A percentile compares a stretch with the other conserved stretches of the same genome.
Conservation (phyloP, 2,329 filamentous ascomycete genomes). For the Cladosporium sp. region DNA sequence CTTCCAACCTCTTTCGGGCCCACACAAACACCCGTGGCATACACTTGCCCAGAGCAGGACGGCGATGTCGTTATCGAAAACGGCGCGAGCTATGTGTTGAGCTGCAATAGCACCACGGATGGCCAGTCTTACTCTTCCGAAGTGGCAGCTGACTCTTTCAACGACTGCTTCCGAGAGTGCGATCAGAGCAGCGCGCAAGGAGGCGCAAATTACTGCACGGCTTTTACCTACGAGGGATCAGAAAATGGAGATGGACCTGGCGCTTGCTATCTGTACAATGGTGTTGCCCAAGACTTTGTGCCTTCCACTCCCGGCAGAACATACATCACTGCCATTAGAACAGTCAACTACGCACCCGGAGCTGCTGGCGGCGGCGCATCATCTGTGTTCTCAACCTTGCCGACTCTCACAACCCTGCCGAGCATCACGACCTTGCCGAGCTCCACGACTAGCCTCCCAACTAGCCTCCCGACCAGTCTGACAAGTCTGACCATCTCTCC, state of each 20-base stretch:
- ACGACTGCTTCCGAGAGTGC: conserved; percentile 22
- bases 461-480: neutral
- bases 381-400: neutral
- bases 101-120: conserved; percentile 17
- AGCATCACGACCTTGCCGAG: too few relatives aligned
- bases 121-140: conserved; percentile 16
- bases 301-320: conserved; percentile 4
- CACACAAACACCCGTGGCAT: conserved; percentile 17
- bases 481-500: neutral
- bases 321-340: conserved; percentile 18
- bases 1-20: conserved; percentile 18
- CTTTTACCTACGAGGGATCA: conserved; percentile 20
- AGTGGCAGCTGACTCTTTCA: conserved; percentile 17
- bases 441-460: too few relatives aligned
- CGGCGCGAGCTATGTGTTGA: conserved; percentile 19
- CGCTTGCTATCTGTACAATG: conserved; percentile 22
- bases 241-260: conserved; percentile 18
- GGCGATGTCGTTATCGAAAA: conserved; percentile 19
- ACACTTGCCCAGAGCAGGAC: conserved; percentile 19
- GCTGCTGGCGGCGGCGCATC: neutral
- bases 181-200: conserved; percentile 16
- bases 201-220: conserved; percentile 22
- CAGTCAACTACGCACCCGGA: conserved; percentile 18
- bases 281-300: conserved; percentile 16
- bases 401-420: too few relatives aligned